These are phyloP conservation scores for Anisodus acutangulus DNA, from an alignment of 257 asterid species.

Conservation along the genomic window DNA sequence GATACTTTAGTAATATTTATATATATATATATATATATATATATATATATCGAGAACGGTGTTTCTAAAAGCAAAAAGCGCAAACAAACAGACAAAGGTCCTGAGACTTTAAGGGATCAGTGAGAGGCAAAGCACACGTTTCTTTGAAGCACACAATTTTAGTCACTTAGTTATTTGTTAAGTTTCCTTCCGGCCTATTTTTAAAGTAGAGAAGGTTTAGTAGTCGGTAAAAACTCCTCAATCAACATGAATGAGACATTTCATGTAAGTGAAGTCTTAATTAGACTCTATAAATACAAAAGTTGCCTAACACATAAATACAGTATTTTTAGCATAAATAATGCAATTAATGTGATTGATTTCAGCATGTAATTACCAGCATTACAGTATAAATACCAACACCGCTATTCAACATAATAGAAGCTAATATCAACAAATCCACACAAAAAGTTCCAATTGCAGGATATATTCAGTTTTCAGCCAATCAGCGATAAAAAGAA, in stretches of 20 bases:
- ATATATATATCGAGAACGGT: neutral
- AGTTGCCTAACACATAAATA: neutral
- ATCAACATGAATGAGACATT: no score
- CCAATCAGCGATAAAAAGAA: neutral
- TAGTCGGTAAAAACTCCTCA: no score
- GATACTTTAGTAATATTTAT: constrained; percentile 2
- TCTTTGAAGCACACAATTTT: neutral
- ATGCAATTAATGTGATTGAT: neutral
- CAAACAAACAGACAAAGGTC: neutral
- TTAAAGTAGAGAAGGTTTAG: no score
- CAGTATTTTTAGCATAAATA: neutral
- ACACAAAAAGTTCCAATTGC: neutral
- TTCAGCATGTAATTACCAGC: neutral
- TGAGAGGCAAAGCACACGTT: neutral
- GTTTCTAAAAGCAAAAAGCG: neutral
- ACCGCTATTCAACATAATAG: neutral
- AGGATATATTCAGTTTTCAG: neutral
- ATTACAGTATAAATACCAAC: neutral
- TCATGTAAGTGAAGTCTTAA: no score
- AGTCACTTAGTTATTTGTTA: no score
- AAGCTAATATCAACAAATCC: constrained; percentile 15
- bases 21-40: neutral
- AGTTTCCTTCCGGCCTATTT: no score
- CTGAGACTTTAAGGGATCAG: neutral
- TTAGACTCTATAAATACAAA: neutral